Evolutionary conservation across 257 asterid genomes (phyloP).

Genomic region (Forsythia suspensa): DNA sequence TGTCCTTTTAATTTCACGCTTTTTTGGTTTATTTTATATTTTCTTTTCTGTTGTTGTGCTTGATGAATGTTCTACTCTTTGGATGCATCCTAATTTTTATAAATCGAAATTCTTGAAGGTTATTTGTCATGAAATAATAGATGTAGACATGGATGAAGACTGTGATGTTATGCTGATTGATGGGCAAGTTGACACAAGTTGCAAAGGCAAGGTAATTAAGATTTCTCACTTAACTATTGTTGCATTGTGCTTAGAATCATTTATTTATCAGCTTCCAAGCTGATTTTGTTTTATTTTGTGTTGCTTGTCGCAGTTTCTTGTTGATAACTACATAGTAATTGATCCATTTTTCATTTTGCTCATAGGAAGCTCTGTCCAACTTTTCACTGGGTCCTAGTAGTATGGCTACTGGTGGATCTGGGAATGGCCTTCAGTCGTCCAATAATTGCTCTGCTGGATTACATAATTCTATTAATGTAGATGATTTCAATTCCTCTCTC

Average conservation of each 20-base stretch:
- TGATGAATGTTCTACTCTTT: background rate
- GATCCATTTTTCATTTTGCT: slow-evolving; percentile 12
- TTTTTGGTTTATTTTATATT: background rate
- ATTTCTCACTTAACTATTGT: slow-evolving; percentile 11
- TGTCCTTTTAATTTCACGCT: background rate
- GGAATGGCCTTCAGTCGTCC: slow-evolving; percentile 26
- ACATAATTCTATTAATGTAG: slow-evolving; percentile 33
- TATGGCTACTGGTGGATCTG: slow-evolving; percentile 35
- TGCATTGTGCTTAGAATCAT: background rate
- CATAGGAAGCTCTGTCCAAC: slow-evolving; percentile 44
- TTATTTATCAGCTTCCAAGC: background rate
- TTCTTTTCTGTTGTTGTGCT: background rate
- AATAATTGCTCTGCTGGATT: slow-evolving; percentile 32
- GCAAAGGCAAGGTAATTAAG: slow-evolving; percentile 68
- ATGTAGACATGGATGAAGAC: slow-evolving; percentile 75
- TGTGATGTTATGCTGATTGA: slow-evolving; percentile 32
- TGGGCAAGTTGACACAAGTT: slow-evolving; percentile 35
- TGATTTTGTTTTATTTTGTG: background rate
- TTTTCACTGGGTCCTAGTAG: slow-evolving; percentile 34
- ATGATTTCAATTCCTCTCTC: slow-evolving; percentile 41
- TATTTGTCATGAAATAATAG: slow-evolving; percentile 62
- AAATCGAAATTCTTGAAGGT: slow-evolving; percentile 44
- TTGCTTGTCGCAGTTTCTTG: background rate
- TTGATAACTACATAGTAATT: background rate
- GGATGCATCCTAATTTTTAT: slow-evolving; percentile 14